Percentiles rank a stretch among this genome's conserved stretches.
Conservation (phyloP, 345 rosid genomes). For the Syzygium aromaticum region DNA sequence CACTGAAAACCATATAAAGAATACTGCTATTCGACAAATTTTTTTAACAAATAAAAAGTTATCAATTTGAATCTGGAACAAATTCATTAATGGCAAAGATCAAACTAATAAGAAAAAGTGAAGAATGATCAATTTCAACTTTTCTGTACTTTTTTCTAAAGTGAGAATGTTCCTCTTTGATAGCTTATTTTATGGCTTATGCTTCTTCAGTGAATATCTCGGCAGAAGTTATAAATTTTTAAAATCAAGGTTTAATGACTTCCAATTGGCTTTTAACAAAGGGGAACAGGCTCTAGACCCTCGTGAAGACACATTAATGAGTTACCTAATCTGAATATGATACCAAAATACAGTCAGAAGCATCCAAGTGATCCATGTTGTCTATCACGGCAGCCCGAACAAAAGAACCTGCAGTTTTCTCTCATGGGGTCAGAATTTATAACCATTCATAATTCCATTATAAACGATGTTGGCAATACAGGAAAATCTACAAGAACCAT, state of each 20-base stretch:
- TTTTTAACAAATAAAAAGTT: no score
- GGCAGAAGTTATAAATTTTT: neutral
- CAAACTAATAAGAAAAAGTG: no score
- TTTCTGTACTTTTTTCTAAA: neutral
- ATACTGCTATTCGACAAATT: neutral
- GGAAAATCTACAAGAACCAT: neutral
- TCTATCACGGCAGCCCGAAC: neutral
- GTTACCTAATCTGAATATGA: neutral
- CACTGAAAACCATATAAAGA: neutral
- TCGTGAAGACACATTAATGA: neutral
- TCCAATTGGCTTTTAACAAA: neutral
- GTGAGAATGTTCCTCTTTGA: neutral
- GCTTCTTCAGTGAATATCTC: neutral
- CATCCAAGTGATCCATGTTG: neutral
- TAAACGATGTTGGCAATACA: neutral
- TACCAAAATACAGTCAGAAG: neutral
- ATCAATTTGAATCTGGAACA: no score
- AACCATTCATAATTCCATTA: neutral
- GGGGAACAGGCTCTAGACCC: neutral
- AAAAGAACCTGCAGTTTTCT: neutral
- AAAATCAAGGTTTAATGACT: neutral
- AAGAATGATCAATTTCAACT: no score
- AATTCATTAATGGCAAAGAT: no score
- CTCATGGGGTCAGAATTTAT: neutral
- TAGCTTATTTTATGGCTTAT: neutral